Evolutionary conservation across 352 stramenopile species (phyloP).

Genomic region (Pythium periplocum): DNA sequence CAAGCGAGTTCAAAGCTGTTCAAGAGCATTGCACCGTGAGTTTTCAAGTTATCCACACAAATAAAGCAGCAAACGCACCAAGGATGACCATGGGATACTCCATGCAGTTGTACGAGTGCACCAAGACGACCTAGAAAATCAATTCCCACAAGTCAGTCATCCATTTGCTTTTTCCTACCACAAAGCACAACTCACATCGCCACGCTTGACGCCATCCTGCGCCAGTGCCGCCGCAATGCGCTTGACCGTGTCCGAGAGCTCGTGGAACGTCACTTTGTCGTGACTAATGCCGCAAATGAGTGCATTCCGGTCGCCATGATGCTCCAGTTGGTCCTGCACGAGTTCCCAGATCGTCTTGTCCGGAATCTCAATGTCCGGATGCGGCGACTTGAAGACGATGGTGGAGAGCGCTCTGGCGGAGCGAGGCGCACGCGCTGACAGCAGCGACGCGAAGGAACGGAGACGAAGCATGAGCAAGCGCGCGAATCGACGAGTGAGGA

Average conservation of each 20-base stretch:
- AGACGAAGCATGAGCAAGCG: too few relatives aligned
- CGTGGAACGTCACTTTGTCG: slow-evolving; percentile 26
- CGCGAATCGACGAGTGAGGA: too few relatives aligned
- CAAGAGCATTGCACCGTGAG: too few relatives aligned
- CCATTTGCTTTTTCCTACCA: too few relatives aligned
- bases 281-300: slow-evolving; percentile 39
- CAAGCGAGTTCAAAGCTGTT: too few relatives aligned
- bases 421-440: too few relatives aligned
- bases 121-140: slow-evolving; percentile 19
- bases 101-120: slow-evolving; percentile 42
- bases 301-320: too few relatives aligned
- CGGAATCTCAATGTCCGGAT: too few relatives aligned
- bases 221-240: slow-evolving; percentile 28
- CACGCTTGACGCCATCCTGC: slow-evolving; percentile 27
- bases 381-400: too few relatives aligned
- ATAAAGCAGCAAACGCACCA: slow-evolving; percentile 27
- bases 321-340: too few relatives aligned
- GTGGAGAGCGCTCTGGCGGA: background rate
- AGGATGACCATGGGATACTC: slow-evolving; percentile 42
- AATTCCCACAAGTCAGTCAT: background rate
- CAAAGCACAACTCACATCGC: slow-evolving; percentile 25
- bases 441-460: too few relatives aligned
- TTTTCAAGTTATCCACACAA: background rate
- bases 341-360: too few relatives aligned
- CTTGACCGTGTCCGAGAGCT: slow-evolving; percentile 19